Base-by-base conservation (phyloP, 2,329 filamentous ascomycete genomes). In the Hymenoscyphus occultus region DNA sequence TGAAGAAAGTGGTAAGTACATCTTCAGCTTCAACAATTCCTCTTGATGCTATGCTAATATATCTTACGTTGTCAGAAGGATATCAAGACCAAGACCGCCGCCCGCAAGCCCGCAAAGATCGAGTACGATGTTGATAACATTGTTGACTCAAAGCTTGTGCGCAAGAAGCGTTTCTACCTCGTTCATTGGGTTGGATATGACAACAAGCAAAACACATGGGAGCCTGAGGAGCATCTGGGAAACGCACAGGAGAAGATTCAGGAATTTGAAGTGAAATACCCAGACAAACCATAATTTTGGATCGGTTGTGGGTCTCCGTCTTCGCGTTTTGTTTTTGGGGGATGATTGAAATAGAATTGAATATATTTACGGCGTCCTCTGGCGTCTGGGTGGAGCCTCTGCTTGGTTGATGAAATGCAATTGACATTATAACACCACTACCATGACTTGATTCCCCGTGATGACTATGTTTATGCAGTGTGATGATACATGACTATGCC, bases 181-280 rank as follows among this genome's bases (percentile, higher is more conserved):
- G 64, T 70, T 48, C 64, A 69, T 31, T 70, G 69, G 69, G 42
- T 48, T 39, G 68, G 69, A 2, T 70, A 62, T 32, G 32, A 62
- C 0, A 28, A 45, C 6, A 19, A 48, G 3, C 28, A 61, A 7
- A 64, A 64, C 19, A 71, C 65, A n/a, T 70, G 69, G 69, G 69
- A 71, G 60, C 68, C 65, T 7, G 65, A 66, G 7, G 42, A 19
- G 1, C 61, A 69, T 40, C 59, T 71, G 6, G 32, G 35, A 7
- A 68, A 71, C 48, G 56, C 64, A 1, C 19, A 32, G 7, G 58
- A 64, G 3, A 39, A 35, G 7, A 68, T 71, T 35, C 28, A 45
- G 14, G 60, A 61, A 2, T 69, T 64, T 22, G 39, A 69, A 14
- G 28, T 39, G 10, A 59, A 39, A n/a, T 57, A 58, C 54, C 67